Conservation (phyloP, 2,329 filamentous ascomycete genomes). For the Thermoascus crustaceus region DNA sequence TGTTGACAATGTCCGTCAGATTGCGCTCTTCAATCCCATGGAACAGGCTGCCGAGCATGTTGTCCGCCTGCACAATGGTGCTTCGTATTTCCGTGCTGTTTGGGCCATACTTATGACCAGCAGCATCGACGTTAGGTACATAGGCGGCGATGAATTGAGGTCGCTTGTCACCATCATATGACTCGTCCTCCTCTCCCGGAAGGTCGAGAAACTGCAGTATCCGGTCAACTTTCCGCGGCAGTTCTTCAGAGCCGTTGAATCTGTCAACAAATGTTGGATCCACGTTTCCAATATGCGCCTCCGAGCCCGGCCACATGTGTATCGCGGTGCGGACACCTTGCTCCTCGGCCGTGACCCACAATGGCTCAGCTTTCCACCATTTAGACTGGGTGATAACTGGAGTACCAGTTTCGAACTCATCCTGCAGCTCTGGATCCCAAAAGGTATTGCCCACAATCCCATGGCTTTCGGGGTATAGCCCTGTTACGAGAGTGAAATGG, state of each 20-base stretch:
- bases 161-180: conserved; percentile 48
- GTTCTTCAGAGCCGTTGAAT: conserved; percentile 68
- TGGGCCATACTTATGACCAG: conserved; percentile 82
- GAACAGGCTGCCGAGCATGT: conserved; percentile 71
- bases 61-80: conserved; percentile 73
- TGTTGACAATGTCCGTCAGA: conserved; percentile 79
- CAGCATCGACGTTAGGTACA: conserved; percentile 81
- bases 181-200: conserved; percentile 59
- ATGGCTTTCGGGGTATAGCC: conserved; percentile 84
- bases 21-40: conserved; percentile 70
- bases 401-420: conserved; percentile 81
- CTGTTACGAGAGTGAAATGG: conserved; percentile 88
- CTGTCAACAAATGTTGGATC: conserved; percentile 76
- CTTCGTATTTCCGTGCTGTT: conserved; percentile 84
- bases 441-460: conserved; percentile 92
- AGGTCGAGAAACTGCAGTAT: conserved; percentile 78
- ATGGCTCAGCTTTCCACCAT: conserved; percentile 92
- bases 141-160: conserved; percentile 92
- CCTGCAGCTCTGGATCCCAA: conserved; percentile 70
- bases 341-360: conserved; percentile 88
- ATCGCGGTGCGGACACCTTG: conserved; percentile 71
- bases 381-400: conserved; percentile 67
- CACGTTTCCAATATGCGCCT: conserved; percentile 69
- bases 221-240: conserved; percentile 67
- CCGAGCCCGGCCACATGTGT: conserved; percentile 98